Conservation (phyloP, 306 rosid genomes). For the Acacia confusa region DNA sequence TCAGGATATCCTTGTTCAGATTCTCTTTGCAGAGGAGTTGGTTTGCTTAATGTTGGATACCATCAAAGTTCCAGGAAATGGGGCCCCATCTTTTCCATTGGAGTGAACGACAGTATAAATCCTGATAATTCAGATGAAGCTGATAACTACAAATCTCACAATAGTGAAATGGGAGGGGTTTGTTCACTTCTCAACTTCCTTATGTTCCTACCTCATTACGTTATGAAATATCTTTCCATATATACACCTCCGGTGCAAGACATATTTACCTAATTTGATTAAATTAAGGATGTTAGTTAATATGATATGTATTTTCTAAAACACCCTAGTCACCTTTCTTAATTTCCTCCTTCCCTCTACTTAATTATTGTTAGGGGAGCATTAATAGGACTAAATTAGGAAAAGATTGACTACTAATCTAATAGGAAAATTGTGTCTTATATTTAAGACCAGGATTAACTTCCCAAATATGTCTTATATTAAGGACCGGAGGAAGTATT, state of each 20-base stretch:
- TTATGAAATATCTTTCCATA: constrained; percentile 8
- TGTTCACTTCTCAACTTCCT: constrained; percentile 35
- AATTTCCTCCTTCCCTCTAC: too few species aligned
- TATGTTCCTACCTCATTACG: constrained; percentile 27
- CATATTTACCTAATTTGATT: too few species aligned
- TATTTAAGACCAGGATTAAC: too few species aligned
- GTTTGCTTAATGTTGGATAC: constrained; percentile 43
- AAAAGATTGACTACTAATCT: too few species aligned
- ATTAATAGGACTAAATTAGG: too few species aligned
- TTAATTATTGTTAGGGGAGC: too few species aligned
- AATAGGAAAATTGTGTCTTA: too few species aligned
- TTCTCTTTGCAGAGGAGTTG: constrained; percentile 52
- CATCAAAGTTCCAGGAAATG: constrained; percentile 41
- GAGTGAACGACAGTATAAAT: constrained; percentile 42
- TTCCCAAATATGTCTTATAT: too few species aligned
- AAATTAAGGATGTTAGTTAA: too few species aligned
- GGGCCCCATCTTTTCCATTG: constrained; percentile 50
- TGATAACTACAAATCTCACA: constrained; percentile 44
- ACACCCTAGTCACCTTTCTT: too few species aligned
- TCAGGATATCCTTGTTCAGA: constrained; percentile 41
- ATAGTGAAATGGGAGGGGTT: constrained; percentile 56
- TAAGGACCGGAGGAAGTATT: too few species aligned
- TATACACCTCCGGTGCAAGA: not conserved
- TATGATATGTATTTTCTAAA: too few species aligned
- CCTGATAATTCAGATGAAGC: constrained; percentile 63